Evolutionary conservation across 345 rosid species (phyloP).

Genomic region (Populus euphratica): DNA sequence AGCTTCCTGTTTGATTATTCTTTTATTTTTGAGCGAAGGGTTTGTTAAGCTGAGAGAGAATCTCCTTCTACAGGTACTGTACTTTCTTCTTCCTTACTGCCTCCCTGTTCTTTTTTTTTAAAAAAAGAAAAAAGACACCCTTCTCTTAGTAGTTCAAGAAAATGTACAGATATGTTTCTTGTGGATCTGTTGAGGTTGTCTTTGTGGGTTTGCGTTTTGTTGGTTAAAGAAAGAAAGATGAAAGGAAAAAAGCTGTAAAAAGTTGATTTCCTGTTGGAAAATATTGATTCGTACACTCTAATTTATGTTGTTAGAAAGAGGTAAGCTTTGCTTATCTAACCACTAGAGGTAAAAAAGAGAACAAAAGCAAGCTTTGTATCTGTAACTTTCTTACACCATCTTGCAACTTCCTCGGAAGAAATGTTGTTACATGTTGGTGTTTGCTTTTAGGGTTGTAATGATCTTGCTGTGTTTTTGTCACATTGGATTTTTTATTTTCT

Average conservation of each 20-base stretch:
- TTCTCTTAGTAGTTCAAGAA: not conserved
- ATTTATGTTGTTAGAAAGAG: not conserved
- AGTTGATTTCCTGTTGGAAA: not conserved
- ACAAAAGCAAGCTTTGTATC: not conserved
- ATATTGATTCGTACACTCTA: not conserved
- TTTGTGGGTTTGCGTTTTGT: not conserved
- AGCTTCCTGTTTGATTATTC: not conserved
- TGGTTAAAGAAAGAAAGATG: not conserved
- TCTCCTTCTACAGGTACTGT: constrained; percentile 27
- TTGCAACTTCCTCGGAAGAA: not conserved
- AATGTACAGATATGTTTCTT: not conserved
- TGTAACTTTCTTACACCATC: not conserved
- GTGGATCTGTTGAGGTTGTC: not conserved
- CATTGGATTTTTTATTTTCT: not conserved
- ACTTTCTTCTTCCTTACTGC: not conserved
- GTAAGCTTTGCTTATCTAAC: not conserved
- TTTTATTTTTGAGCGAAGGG: not conserved
- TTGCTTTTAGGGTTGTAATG: not conserved
- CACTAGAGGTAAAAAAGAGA: not conserved
- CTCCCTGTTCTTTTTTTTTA: not conserved
- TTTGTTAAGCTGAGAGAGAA: constrained; percentile 1
- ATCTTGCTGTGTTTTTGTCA: not conserved
- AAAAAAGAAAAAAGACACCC: not conserved
- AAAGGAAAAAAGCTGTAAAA: not conserved
- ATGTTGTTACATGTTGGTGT: not conserved